phyloP scores from a whole-genome alignment of 2,329 filamentous ascomycete species.

The Aspergillus thermomutatus region DNA sequence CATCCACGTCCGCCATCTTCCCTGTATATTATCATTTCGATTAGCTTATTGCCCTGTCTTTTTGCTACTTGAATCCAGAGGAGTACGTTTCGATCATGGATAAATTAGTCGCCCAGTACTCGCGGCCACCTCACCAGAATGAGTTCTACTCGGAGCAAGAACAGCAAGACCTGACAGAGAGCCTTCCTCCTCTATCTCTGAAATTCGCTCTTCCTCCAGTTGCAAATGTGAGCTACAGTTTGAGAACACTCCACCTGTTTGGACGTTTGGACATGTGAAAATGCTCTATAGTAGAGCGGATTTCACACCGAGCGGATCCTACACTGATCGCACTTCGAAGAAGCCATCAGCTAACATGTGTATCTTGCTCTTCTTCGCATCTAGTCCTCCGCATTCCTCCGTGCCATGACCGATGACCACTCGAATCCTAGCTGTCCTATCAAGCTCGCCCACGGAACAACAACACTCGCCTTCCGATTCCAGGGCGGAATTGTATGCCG shows the following conservation, averaged over 20 bases:
- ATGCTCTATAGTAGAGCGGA: neutral
- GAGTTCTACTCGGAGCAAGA: constrained; percentile 71
- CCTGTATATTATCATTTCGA: constrained; percentile 1
- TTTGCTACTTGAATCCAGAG: neutral
- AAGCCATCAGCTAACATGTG: constrained; percentile 12
- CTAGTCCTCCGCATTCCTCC: constrained; percentile 89
- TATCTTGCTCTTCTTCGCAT: constrained; percentile 2
- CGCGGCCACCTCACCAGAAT: constrained; percentile 69
- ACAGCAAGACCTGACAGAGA: constrained; percentile 68
- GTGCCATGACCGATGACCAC: constrained; percentile 94
- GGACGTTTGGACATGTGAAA: neutral
- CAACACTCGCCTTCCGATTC: constrained; percentile 96
- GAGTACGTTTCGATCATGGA: constrained; percentile 62
- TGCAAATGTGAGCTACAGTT: constrained; percentile 65
- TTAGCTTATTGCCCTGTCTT: constrained; percentile 1
- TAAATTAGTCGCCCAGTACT: constrained; percentile 88
- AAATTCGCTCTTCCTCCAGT: constrained; percentile 95
- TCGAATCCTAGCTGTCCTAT: constrained; percentile 96
- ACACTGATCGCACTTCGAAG: neutral
- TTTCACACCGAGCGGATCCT: neutral
- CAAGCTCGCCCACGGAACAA: constrained; percentile 99
- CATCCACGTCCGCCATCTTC: constrained; percentile 4
- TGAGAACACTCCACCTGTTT: neutral
- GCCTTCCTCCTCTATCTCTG: constrained; percentile 73
- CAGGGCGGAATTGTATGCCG: constrained; percentile 74